Percentiles rank a stretch among this genome's conserved stretches.
These are phyloP conservation scores for Paspalum notatum DNA, from an alignment of 176 grass and related monocot genomes.

Conservation along the genomic window DNA sequence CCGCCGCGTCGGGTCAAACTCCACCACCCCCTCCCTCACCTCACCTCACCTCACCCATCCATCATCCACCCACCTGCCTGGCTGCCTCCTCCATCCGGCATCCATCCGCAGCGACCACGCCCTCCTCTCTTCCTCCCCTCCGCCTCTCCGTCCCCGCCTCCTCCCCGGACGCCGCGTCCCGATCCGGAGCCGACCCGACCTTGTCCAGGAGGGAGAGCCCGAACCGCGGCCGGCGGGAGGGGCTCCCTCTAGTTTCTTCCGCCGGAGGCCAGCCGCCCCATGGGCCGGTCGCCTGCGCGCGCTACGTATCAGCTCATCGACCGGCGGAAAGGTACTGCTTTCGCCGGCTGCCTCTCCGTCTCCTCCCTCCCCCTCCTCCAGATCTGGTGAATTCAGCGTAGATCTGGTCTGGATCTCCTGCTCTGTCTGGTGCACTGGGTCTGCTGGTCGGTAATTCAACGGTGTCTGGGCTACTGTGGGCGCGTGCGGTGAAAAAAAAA, in stretches of 20 bases:
- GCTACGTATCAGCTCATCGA: constrained; percentile 55
- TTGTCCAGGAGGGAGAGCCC: neutral
- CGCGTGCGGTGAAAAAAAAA: constrained; percentile 20
- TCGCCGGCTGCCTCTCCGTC: too few relatives aligned
- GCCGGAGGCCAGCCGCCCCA: constrained; percentile 35
- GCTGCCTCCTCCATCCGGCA: neutral
- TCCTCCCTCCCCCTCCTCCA: neutral
- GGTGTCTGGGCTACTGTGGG: neutral
- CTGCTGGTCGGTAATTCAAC: neutral
- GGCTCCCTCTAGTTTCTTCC: neutral
- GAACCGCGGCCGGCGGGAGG: constrained; percentile 3
- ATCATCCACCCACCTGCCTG: neutral
- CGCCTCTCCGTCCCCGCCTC: neutral
- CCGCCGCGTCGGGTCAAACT: constrained; percentile 55
- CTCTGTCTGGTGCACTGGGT: neutral
- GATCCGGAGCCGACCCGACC: neutral
- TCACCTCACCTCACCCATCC: constrained; percentile 46
- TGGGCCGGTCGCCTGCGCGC: constrained; percentile 52
- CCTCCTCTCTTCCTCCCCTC: neutral
- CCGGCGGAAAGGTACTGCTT: constrained; percentile 44
- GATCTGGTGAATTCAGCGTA: constrained; percentile 37
- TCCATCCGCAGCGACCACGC: constrained; percentile 23
- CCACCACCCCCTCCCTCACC: constrained; percentile 31
- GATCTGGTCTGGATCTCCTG: constrained; percentile 51
- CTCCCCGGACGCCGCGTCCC: neutral